Conservation (phyloP, 768 basidiomycete genomes). For the Amyloporia xantha region DNA sequence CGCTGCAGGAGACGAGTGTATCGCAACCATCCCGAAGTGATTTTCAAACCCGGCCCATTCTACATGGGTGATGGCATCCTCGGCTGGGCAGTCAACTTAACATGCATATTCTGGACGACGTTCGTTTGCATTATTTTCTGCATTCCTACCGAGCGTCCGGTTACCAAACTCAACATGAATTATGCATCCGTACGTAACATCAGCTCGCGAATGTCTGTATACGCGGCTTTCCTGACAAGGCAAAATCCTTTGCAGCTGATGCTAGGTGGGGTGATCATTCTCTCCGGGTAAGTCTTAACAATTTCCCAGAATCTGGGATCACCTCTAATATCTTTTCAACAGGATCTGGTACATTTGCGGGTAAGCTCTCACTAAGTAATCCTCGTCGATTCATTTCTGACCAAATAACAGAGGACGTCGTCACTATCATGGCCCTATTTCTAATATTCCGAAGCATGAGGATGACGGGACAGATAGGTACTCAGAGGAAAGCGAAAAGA, state of each 20-base stretch:
- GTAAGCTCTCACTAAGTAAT: not conserved
- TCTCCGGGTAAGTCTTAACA: slow-evolving; percentile 22
- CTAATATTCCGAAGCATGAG: slow-evolving; percentile 8
- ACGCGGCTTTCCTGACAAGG: not conserved
- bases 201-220: not conserved
- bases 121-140: slow-evolving; percentile 69
- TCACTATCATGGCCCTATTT: slow-evolving; percentile 21
- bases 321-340: not conserved
- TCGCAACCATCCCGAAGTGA: slow-evolving; percentile 70
- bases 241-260: slow-evolving; percentile 20
- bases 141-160: slow-evolving; percentile 61
- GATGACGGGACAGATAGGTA: not conserved
- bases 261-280: slow-evolving; percentile 26
- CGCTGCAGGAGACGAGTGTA: slow-evolving; percentile 47
- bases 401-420: slow-evolving; percentile 8
- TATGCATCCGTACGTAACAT: slow-evolving; percentile 56
- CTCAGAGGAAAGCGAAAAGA: too few relatives aligned
- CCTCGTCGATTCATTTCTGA: not conserved
- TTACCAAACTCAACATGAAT: slow-evolving; percentile 68
- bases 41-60: slow-evolving; percentile 82
- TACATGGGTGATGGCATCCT: slow-evolving; percentile 69
- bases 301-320: not conserved
- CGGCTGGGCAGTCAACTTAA: slow-evolving; percentile 52
- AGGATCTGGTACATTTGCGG: not conserved
- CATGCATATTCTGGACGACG: slow-evolving; percentile 61